Conservation (phyloP, 2,329 filamentous ascomycete genomes). For the Clarireedia monteithiana region DNA sequence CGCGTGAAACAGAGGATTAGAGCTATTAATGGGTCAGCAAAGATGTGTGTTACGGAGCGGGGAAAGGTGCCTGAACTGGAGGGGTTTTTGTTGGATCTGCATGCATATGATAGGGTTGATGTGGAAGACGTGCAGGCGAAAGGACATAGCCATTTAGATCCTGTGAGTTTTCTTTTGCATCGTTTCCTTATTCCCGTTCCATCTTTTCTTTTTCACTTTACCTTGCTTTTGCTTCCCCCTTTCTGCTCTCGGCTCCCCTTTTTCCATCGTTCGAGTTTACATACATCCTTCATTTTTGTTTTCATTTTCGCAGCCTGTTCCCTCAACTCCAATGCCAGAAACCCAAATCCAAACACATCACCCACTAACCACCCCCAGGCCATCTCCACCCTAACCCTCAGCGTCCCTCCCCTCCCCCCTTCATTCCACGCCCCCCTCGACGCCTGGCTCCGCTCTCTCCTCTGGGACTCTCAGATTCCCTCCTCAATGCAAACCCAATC, state of each 20-base stretch:
- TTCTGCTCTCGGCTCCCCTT: background rate
- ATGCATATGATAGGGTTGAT: constrained; percentile 82
- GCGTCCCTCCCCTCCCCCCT: constrained; percentile 50
- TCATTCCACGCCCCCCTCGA: constrained; percentile 43
- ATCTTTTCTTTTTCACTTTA: background rate
- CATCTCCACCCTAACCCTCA: constrained; percentile 75
- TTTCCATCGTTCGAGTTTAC: background rate
- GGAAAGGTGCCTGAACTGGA: constrained; percentile 76
- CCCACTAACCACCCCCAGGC: constrained; percentile 40
- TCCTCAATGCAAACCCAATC: background rate
- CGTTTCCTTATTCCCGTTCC: background rate
- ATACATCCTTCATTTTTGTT: too few species aligned
- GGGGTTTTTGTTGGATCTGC: constrained; percentile 78
- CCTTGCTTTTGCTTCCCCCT: too few species aligned
- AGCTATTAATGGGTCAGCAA: constrained; percentile 86
- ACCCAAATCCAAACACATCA: background rate
- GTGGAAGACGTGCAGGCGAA: constrained; percentile 63
- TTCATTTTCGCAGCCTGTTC: background rate
- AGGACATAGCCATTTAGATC: constrained; percentile 86
- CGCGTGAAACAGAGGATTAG: constrained; percentile 61
- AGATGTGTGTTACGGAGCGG: constrained; percentile 72
- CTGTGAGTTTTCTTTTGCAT: constrained; percentile 43
- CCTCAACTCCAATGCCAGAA: background rate
- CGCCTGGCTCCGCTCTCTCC: constrained; percentile 12
- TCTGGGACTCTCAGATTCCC: constrained; percentile 12